Base-by-base conservation (phyloP, 202 grass and related monocot species). In the Dendrocalamus latiflorus region DNA sequence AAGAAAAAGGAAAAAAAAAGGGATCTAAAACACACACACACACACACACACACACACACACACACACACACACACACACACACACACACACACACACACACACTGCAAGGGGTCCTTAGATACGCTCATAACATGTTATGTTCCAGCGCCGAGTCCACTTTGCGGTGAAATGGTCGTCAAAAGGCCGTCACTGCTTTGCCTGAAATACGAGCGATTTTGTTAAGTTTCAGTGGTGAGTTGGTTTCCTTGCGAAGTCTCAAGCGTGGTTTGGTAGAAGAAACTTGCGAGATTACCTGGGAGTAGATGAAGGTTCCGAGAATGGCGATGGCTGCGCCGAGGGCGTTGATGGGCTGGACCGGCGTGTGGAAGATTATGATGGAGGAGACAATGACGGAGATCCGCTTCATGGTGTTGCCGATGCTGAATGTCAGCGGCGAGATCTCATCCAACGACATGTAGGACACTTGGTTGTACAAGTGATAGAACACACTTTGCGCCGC, bases 401-500 rank as follows among this genome's bases (percentile, higher is more conserved):
- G 78, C 89, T 98, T 98, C 95, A 98, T 95, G 14, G 95, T 98
- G 93, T 98, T 98, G 64, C 95, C 95, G 13, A 98, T 17, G 77
- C 91, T 93, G 86, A 98, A 98, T 26, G 95, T 98, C 47, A 98
- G 86, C 33, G 95, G 95, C 20, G 95, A 95, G 37, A 98, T 98
- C 81, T 98, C 89, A 17, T 98, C 93, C 37, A 98, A 42, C 2
- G 95, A 98, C 95, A 98, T 98, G 93, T 98, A 98, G 4, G 95
- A 98, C 37, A 98, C 92, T 64, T 98, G 95, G 87, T 98, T 98
- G 85, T 98, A 98, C 15, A 98, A 72, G 87, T 98, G 95, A 87
- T 98, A 98, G 92, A 98, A 98, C 76, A 98, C 87, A 60, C 95
- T 98, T 73, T 98, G 95, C 33, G 95, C 95, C 20, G 83, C 95